phyloP scores from a whole-genome alignment of 2,329 filamentous ascomycete species.

The Fusarium ramigenum region DNA sequence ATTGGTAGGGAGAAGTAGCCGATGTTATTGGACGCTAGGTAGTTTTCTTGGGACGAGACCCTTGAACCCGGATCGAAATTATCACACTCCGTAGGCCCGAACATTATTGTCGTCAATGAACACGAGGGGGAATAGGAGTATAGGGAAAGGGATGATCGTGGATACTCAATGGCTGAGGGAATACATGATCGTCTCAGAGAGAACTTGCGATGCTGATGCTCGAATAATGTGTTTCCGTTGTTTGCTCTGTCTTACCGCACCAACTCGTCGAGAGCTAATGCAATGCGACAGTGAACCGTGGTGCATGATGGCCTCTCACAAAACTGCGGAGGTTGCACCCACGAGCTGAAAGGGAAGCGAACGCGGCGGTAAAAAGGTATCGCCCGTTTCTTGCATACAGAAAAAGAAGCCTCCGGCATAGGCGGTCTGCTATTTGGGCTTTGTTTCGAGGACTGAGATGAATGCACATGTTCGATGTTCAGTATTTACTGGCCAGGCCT shows the following conservation, averaged over 20 bases:
- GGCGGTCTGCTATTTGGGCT: neutral
- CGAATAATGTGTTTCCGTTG: neutral
- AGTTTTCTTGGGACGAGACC: constrained; percentile 10
- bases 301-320: constrained; percentile 16
- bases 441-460: neutral
- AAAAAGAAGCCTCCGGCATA: constrained; percentile 6
- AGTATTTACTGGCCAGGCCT: neutral
- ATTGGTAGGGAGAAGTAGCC: constrained; percentile 19
- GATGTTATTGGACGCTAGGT: constrained; percentile 2
- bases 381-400: constrained; percentile 20
- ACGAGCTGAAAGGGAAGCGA: constrained; percentile 1
- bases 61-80: constrained; percentile 16
- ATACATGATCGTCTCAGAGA: neutral
- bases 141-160: neutral
- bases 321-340: constrained; percentile 13
- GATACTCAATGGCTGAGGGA: neutral
- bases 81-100: neutral
- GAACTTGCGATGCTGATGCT: neutral
- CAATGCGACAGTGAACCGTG: constrained; percentile 3
- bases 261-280: neutral
- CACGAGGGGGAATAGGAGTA: neutral
- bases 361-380: constrained; percentile 15
- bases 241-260: neutral
- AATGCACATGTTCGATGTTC: neutral
- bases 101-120: neutral